These are phyloP conservation scores for Saccharomyces hybrid DNA, from an alignment of 1,139 yeast species.

Conservation along the genomic window DNA sequence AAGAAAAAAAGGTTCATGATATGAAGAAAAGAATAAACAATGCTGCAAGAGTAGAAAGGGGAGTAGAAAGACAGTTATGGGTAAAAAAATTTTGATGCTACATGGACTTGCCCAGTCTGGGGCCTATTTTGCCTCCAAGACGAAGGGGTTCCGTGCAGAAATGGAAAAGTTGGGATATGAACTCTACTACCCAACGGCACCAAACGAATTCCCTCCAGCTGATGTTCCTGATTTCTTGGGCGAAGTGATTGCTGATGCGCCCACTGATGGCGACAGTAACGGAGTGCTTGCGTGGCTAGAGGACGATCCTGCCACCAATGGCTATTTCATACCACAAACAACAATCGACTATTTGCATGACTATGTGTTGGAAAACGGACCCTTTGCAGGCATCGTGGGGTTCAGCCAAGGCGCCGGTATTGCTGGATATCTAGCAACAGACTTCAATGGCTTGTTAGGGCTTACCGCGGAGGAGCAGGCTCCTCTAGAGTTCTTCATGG, in stretches of 20 bases:
- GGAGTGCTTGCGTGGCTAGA: constrained; percentile 29
- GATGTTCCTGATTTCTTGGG: constrained; percentile 20
- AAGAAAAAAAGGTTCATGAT: neutral
- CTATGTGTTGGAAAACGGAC: constrained; percentile 47
- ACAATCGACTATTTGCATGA: constrained; percentile 22
- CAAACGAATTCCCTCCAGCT: constrained; percentile 32
- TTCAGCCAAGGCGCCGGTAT: constrained; percentile 93
- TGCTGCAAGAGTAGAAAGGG: neutral
- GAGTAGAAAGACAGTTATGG: constrained; percentile 9
- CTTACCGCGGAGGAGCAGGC: constrained; percentile 33
- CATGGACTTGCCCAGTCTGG: constrained; percentile 65
- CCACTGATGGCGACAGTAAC: neutral
- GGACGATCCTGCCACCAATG: constrained; percentile 18
- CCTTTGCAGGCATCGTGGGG: constrained; percentile 79
- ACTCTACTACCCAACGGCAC: constrained; percentile 66
- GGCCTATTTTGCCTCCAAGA: constrained; percentile 60
- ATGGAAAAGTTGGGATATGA: constrained; percentile 57
- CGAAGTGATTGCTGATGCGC: constrained; percentile 11
- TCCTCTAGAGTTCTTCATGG: constrained; percentile 57
- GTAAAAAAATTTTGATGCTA: constrained; percentile 38
- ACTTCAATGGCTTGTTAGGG: constrained; percentile 33
- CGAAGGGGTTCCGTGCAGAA: constrained; percentile 62
- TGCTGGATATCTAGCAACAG: constrained; percentile 48
- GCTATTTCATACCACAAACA: constrained; percentile 21
- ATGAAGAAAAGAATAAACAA: neutral